Conservation (phyloP, 495 filamentous ascomycete genomes). For the Penicillium malachiteum region DNA sequence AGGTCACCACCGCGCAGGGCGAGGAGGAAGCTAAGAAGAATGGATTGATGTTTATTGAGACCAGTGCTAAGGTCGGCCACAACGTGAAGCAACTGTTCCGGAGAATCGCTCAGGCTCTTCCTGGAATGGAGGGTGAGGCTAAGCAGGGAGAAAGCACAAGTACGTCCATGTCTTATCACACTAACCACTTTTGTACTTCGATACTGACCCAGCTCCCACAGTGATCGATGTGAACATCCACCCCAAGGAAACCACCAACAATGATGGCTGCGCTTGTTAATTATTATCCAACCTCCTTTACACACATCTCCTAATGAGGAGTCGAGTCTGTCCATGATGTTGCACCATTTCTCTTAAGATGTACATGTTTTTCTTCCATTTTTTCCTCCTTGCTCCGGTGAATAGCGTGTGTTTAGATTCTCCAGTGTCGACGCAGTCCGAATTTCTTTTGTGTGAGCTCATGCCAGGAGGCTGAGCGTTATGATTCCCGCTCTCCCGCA, state of each 20-base stretch:
- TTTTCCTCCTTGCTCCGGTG: conserved; percentile 21
- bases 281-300: conserved; percentile 7
- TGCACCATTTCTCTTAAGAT: conserved; percentile 39
- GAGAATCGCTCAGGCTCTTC: conserved; percentile 94
- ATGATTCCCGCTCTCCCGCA: conserved; percentile 21
- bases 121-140: conserved; percentile 91
- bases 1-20: conserved; percentile 90
- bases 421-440: conserved; percentile 16
- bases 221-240: conserved; percentile 97
- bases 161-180: conserved; percentile 31
- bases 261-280: conserved; percentile 84
- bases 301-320: conserved; percentile 25
- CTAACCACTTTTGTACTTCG: background rate
- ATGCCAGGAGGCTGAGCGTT: conserved; percentile 19
- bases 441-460: conserved; percentile 14
- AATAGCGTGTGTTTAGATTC: conserved; percentile 34
- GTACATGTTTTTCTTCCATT: conserved; percentile 39
- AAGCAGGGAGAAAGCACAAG: conserved; percentile 64
- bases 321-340: conserved; percentile 44
- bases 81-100: conserved; percentile 97
- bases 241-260: conserved; percentile 62
- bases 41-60: conserved; percentile 97
- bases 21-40: conserved; percentile 99
- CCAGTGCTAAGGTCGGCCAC: conserved; percentile 94
- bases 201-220: conserved; percentile 33